Conservation (phyloP, 495 filamentous ascomycete genomes). For the Amphirosellinia nigrospora region DNA sequence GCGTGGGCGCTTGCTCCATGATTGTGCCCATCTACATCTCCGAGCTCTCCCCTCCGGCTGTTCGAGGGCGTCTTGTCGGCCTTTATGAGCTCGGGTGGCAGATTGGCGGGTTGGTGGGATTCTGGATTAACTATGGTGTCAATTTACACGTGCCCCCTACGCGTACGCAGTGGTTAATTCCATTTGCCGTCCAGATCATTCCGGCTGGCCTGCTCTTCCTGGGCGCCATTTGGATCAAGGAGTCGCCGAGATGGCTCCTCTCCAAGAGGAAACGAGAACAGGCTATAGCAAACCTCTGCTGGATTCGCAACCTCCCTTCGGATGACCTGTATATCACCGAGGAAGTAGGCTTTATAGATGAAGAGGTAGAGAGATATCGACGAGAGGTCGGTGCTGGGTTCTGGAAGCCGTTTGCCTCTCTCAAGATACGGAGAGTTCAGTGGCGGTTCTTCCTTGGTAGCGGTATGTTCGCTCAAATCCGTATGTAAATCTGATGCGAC, state of each 20-base stretch:
- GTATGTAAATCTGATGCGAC: neutral
- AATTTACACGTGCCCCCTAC: conserved; percentile 45
- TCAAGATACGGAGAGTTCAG: conserved; percentile 54
- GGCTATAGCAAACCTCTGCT: conserved; percentile 22
- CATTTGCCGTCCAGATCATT: conserved; percentile 62
- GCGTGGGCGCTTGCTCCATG: conserved; percentile 58
- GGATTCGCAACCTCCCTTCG: conserved; percentile 24
- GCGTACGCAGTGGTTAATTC: conserved; percentile 62
- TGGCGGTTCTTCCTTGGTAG: conserved; percentile 72
- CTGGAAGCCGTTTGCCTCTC: conserved; percentile 69
- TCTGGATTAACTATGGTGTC: conserved; percentile 61
- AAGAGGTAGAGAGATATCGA: conserved; percentile 56
- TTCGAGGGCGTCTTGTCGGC: conserved; percentile 62
- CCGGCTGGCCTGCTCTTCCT: conserved; percentile 68
- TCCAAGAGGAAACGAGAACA: conserved; percentile 36
- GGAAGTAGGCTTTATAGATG: conserved; percentile 45
- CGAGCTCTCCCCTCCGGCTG: conserved; percentile 60
- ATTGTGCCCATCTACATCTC: conserved; percentile 65
- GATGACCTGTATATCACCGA: conserved; percentile 31
- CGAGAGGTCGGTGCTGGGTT: conserved; percentile 65
- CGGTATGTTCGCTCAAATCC: conserved; percentile 36
- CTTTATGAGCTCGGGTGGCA: conserved; percentile 78
- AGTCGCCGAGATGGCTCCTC: conserved; percentile 56
- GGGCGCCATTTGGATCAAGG: conserved; percentile 56
- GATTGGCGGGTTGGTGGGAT: conserved; percentile 63